Evolutionary conservation across 768 basidiomycete species (phyloP), one percentile per base, ranked within the genome.

Genomic region (Xerocomellus amylosporus): DNA sequence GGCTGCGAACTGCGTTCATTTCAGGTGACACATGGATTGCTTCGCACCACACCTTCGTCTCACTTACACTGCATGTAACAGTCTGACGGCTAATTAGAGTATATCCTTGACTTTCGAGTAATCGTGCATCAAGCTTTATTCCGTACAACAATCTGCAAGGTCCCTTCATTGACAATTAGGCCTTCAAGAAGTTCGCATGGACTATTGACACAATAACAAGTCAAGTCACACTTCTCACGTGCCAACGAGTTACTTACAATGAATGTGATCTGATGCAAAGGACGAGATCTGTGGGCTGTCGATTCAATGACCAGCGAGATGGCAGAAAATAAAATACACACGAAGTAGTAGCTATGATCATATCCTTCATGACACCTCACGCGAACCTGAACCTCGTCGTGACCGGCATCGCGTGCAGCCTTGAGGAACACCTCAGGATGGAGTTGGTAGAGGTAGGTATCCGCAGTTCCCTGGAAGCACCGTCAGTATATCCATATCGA

Each of bases 341-440:
- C 93, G 65, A 96, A 97, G 72, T 86, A 95, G 68, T 95, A 95
- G 49, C 85, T 85, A 66, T 93, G 90, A 64, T 95, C 92, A 65
- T 95, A 96, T 26, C 85, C 91, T 46, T 86, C 85, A 42, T 94
- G 90, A 55, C 79, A 78, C 58, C 90, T 78, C 20, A 97, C 88
- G 41, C 82, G 75, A 8, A 98, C 90, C 68, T 90, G 85, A 17
- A 80, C 75, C 62, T 88, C 84, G 55, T 84, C 82, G 61, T 88
- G 81, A 5, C 90, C 88, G 7, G 83, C 79, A 55, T 83, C 80
- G 54, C 88, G 79, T 8, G 91, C 88, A 0, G 88, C 90, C 61
- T 83, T 81, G 54, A 88, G 70, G 68, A 98, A 95, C 67, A 87
- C 88, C 63, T 96, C 90, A 0, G 96, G 97, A 49, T 92, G 81